These are phyloP conservation scores for Triticum monococcum DNA, from an alignment of 176 grass and related monocot genomes.

Conservation along the genomic window DNA sequence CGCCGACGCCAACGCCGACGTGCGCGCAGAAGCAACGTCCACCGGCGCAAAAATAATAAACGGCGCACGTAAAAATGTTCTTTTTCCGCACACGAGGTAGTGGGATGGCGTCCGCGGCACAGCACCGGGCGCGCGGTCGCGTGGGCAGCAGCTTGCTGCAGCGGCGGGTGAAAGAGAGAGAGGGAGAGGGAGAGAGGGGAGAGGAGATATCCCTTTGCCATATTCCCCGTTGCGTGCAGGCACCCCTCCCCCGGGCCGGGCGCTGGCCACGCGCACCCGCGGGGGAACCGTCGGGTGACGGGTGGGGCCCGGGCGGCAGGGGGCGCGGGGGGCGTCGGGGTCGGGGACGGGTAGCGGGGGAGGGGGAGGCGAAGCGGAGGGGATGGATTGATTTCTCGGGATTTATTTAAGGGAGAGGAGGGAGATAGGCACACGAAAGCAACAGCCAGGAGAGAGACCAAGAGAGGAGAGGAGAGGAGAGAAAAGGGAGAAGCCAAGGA, in stretches of 20 bases:
- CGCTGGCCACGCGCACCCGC: constrained; percentile 41
- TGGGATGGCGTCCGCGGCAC: neutral
- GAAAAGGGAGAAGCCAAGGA: constrained; percentile 45
- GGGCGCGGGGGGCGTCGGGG: neutral
- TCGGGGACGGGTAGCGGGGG: constrained; percentile 27
- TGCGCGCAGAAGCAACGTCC: neutral
- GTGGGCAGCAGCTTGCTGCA: constrained; percentile 28
- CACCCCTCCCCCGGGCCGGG: constrained; percentile 13
- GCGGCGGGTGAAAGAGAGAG: constrained; percentile 22
- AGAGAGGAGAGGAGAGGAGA: neutral
- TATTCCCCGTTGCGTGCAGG: constrained; percentile 86
- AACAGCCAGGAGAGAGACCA: constrained; percentile 53
- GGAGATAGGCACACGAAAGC: constrained; percentile 91
- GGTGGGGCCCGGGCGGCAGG: neutral
- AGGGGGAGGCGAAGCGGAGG: constrained; percentile 6
- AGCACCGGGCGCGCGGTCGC: neutral
- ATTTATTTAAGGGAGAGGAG: constrained; percentile 64
- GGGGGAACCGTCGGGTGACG: neutral
- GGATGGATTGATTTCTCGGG: constrained; percentile 43
- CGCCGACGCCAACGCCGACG: neutral
- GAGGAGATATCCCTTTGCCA: constrained; percentile 42
- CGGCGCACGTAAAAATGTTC: neutral
- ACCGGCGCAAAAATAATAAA: neutral
- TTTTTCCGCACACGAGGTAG: neutral
- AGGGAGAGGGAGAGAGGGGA: neutral